A percentile compares a stretch with the other conserved stretches of the same genome.
phyloP scores from a whole-genome alignment of 2,329 filamentous ascomycete genomes.

The Verticillium alfalfae region DNA sequence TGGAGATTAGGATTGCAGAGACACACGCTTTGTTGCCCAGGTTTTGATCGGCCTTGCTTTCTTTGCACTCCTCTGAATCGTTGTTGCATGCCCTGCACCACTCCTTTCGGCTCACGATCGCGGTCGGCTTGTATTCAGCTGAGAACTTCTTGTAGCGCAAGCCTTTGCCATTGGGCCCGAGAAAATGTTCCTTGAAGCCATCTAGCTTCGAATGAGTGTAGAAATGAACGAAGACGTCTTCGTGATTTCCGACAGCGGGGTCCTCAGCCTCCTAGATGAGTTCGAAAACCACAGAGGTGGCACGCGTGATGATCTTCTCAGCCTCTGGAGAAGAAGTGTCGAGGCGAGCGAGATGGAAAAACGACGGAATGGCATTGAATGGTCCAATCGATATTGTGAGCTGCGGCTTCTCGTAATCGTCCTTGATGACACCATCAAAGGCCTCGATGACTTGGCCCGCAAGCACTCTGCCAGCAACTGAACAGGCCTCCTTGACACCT shows the following conservation, averaged over 20 bases:
- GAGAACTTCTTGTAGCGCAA: neutral
- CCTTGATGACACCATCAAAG: neutral
- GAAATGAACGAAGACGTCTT: neutral
- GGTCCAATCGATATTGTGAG: neutral
- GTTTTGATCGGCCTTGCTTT: neutral
- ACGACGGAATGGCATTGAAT: neutral
- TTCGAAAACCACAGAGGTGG: neutral
- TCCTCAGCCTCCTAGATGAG: neutral
- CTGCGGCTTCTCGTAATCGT: neutral
- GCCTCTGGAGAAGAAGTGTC: neutral
- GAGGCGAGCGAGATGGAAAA: neutral
- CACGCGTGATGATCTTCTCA: neutral
- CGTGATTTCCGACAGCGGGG: neutral
- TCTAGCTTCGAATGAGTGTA: neutral
- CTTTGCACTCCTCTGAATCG: neutral
- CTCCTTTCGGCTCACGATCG: neutral
- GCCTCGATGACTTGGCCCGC: neutral
- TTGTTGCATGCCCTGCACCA: neutral
- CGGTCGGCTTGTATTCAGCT: neutral
- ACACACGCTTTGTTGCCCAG: neutral
- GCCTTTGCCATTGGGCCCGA: neutral
- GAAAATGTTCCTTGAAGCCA: neutral
- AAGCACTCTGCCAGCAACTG: neutral
- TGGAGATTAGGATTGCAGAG: neutral
- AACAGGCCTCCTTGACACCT: neutral